Evolutionary conservation across 768 basidiomycete species (phyloP), one percentile per base, ranked within the genome.

Genomic region (Asterophora parasitica): DNA sequence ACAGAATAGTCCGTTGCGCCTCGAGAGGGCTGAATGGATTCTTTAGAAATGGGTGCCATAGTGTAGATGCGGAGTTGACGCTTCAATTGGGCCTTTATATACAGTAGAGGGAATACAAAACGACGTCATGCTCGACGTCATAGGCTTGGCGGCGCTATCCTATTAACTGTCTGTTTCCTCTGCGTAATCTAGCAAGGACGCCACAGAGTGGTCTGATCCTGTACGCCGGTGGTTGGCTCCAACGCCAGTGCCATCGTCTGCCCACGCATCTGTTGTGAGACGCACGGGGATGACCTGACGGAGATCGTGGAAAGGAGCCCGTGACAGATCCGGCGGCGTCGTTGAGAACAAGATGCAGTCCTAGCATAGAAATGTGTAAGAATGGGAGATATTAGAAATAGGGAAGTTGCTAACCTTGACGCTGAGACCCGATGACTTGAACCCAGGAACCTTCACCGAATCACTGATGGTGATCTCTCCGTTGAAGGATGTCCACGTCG

Each of bases 341-440:
- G 84, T 69, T 1, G 79, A 76, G 16, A 88, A 63, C 13, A 88
- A 69, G 42, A 88, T 63, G 59, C 70, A 85, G 55, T 88, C 86
- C 85, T 88, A 47, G 17, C 32, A 55, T 30, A 15, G 44, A 42
- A 8, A 42, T 4, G 13, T 46, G 15, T 15, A 32, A 36, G 35
- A 19, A 17, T 7, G 20, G 2, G 34, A 16, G 34, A 40, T n/a
- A n/a, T 13, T 30, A 16, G 30, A 26, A 20, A n/a, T 31, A 11
- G 20, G 8, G 16, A 5, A 34, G 27, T 15, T 15, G 40, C 69
- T 32, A 60, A 85, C 85, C 71, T 79, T 78, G 35, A 87, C 77
- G 7, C 68, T 73, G 27, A 89, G 68, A 7, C 83, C 85, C 16
- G 77, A 76, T 3, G 82, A 81, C 57, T 63, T 79, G 63, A 89